Conservation (phyloP, 495 filamentous ascomycete species). For the Penicillium subrubescens region DNA sequence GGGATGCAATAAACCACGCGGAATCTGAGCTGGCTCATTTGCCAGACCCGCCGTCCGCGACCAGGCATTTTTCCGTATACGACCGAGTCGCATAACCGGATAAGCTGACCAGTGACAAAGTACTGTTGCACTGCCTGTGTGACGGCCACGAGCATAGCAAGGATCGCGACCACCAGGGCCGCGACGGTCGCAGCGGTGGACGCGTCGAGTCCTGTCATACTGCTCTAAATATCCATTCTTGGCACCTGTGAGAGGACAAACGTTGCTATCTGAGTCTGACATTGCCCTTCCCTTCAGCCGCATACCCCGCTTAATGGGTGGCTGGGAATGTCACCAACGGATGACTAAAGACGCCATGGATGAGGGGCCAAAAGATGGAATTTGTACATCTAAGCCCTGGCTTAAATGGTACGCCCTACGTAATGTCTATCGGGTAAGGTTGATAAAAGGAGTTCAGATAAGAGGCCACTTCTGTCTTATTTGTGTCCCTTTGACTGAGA, state of each 20-base stretch:
- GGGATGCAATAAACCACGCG: slow-evolving; percentile 6
- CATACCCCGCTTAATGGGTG: not conserved
- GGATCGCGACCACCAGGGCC: slow-evolving; percentile 11
- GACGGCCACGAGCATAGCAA: slow-evolving; percentile 11
- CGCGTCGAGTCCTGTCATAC: not conserved
- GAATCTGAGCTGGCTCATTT: slow-evolving; percentile 8
- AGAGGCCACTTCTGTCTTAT: no score
- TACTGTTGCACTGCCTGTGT: slow-evolving; percentile 10
- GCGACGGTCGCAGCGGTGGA: slow-evolving; percentile 6
- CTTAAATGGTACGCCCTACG: no score
- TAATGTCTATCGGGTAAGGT: no score
- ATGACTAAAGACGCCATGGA: not conserved
- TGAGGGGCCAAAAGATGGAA: not conserved
- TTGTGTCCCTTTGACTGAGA: not conserved
- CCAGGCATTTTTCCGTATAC: slow-evolving; percentile 13
- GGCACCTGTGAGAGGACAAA: not conserved
- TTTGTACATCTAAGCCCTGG: no score
- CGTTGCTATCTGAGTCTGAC: not conserved
- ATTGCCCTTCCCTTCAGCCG: not conserved
- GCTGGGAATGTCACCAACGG: not conserved
- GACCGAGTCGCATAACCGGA: slow-evolving; percentile 11
- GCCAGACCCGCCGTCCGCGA: slow-evolving; percentile 7
- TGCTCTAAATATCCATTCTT: not conserved
- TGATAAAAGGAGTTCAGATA: no score
- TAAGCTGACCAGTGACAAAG: slow-evolving; percentile 5